Evolutionary conservation across 2,329 filamentous ascomycete genomes (phyloP).

Genomic region (Coleophoma crateriformis): DNA sequence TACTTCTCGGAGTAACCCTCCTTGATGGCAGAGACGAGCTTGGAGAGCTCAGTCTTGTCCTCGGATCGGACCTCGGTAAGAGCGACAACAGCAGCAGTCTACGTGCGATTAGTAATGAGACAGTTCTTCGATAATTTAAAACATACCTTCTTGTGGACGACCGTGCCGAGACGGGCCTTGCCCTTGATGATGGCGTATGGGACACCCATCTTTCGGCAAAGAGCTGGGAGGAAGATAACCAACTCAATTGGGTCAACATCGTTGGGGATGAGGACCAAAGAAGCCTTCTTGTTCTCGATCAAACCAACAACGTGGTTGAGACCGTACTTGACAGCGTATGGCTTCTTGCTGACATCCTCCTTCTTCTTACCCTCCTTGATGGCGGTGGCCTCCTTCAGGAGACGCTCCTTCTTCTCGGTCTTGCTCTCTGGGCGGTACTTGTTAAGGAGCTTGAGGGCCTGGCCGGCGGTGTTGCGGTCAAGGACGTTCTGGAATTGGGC

Average conservation of each 20-base stretch:
- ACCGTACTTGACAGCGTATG: conserved; percentile 98
- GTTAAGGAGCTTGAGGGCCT: conserved; percentile 98
- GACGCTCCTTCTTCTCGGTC: conserved; percentile 99
- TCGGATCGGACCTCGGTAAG: conserved; percentile 95
- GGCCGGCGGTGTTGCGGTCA: conserved; percentile 92
- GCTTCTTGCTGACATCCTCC: conserved; percentile 99
- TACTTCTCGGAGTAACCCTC: conserved; percentile 96
- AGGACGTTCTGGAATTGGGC: conserved; percentile 97
- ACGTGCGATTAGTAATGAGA: conserved; percentile 31
- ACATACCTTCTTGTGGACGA: conserved; percentile 87
- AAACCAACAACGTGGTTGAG: conserved; percentile 98
- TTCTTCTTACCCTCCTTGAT: conserved; percentile 99
- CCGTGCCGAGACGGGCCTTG: conserved; percentile 97
- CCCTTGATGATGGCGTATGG: conserved; percentile 99
- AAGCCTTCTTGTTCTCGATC: conserved; percentile 99
- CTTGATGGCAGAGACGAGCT: conserved; percentile 95
- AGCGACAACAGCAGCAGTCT: conserved; percentile 91
- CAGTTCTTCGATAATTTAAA: conserved; percentile 40
- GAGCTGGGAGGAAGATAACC: conserved; percentile 96
- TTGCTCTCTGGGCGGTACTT: conserved; percentile 99
- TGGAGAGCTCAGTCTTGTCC: conserved; percentile 97
- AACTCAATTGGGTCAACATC: conserved; percentile 99
- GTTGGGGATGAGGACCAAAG: conserved; percentile 96
- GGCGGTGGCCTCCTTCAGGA: conserved; percentile 96
- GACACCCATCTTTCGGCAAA: conserved; percentile 99